Evolutionary conservation across 805 yeast genomes (phyloP).

Genomic region (Scheffersomyces stipitis): DNA sequence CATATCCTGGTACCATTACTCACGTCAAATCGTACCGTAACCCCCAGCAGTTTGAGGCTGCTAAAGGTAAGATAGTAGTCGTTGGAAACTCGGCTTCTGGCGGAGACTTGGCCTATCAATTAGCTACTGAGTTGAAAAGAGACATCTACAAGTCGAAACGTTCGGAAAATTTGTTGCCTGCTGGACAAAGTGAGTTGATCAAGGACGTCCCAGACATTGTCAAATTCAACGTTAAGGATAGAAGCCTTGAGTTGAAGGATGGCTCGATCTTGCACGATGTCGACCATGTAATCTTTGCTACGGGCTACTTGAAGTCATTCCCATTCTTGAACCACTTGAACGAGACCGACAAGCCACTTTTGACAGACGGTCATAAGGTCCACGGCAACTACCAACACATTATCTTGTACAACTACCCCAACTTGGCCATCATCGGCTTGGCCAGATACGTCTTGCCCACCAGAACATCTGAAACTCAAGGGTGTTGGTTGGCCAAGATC

Average conservation of each 20-base stretch:
- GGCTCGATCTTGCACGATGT: slow-evolving; percentile 23
- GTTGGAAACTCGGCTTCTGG: slow-evolving; percentile 84
- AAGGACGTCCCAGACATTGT: slow-evolving; percentile 44
- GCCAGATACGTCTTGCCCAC: slow-evolving; percentile 50
- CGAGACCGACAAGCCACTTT: slow-evolving; percentile 11
- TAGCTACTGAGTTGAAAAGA: slow-evolving; percentile 43
- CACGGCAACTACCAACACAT: slow-evolving; percentile 46
- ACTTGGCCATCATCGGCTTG: slow-evolving; percentile 41
- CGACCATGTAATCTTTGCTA: slow-evolving; percentile 34
- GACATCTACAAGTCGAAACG: slow-evolving; percentile 51
- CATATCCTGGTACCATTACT: slow-evolving; percentile 23
- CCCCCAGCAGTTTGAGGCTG: slow-evolving; percentile 25
- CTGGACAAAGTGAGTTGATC: slow-evolving; percentile 43
- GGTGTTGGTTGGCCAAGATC: slow-evolving; percentile 40
- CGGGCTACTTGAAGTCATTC: slow-evolving; percentile 37
- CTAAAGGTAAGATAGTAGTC: slow-evolving; percentile 48
- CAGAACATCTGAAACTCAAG: slow-evolving; percentile 51
- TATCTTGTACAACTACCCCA: slow-evolving; percentile 47
- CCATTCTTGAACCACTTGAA: slow-evolving; percentile 29
- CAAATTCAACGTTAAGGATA: slow-evolving; percentile 33
- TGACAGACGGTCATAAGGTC: slow-evolving; percentile 36
- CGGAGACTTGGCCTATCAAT: slow-evolving; percentile 64
- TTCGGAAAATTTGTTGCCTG: slow-evolving; percentile 43
- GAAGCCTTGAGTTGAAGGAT: slow-evolving; percentile 24
- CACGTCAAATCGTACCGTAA: slow-evolving; percentile 34